Evolutionary conservation across 2,329 filamentous ascomycete genomes (phyloP), one percentile per base, ranked within the genome.

Genomic region (Apiospora phragmitis): DNA sequence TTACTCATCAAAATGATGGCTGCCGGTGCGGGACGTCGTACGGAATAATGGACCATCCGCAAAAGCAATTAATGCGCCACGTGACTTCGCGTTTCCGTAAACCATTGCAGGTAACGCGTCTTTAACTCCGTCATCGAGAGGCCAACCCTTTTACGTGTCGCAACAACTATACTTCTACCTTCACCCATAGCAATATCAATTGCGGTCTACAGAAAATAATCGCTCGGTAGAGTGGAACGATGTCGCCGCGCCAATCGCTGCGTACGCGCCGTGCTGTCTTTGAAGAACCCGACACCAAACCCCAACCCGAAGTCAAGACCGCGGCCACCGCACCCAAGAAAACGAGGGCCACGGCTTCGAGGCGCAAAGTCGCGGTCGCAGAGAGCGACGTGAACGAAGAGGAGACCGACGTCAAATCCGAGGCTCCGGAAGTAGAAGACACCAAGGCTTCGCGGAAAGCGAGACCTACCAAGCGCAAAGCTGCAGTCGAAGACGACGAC

Each of bases 391-490:
- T 74, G 35, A 69, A 69, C 1, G 45, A 68, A n/a, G 66, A 35
- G n/a, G 45, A 35, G 12, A n/a, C n/a, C 3, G 72, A 75, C 43
- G 51, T 72, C 68, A 69, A 75, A 4, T 69, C 74, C 73, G 72
- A 74, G 69, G 70, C 59, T 29, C 65, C 51, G 2, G 14, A 73
- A 68, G 8, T 73, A 71, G 67, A 73, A 29, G 41, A 71, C 41
- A 71, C 73, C 11, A 78, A 79, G 70, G 45, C 35, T 18, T 24
- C 67, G 12, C 47, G 32, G 26, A 87, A 87, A 79, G 87, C 86
- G 77, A 80, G 82, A 71, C 83, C 80, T 74, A 80, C 75, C 26
- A 47, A 76, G n/a, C 71, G 72, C n/a, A 73, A 75, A 51, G 76
- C 77, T n/a, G 75, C 78, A 43, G 72, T 73, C 3, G 76, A 77